A percentile compares a stretch with the other conserved stretches of the same genome.
Evolutionary conservation across 2,329 filamentous ascomycete genomes (phyloP).

Genomic region (Trichoderma sp.): DNA sequence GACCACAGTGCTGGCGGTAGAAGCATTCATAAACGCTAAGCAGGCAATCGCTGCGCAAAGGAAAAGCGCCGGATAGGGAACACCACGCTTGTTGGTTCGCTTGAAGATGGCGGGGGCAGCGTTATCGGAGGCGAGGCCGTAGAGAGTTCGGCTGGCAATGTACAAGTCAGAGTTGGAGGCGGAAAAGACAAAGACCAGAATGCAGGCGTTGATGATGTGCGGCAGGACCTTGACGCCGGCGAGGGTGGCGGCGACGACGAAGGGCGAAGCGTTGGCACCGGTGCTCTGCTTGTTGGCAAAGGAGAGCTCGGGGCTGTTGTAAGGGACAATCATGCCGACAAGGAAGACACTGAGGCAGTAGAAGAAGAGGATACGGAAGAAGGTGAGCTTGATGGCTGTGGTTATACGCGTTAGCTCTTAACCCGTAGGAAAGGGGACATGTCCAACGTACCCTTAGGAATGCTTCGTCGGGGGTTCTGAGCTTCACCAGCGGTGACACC

Average conservation of each 20-base stretch:
- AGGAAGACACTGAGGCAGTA: conserved; percentile 72
- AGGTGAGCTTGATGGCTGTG: conserved; percentile 70
- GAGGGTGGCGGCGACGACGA: conserved; percentile 68
- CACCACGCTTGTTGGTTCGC: conserved; percentile 66
- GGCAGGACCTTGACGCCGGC: conserved; percentile 62
- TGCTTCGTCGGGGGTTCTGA: conserved; percentile 72
- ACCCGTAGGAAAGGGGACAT: not conserved
- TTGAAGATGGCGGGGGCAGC: conserved; percentile 71
- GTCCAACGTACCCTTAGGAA: conserved; percentile 51
- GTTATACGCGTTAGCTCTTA: not conserved
- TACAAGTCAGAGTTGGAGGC: conserved; percentile 77
- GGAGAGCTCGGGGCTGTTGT: conserved; percentile 58
- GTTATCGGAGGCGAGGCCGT: conserved; percentile 68
- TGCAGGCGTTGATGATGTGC: conserved; percentile 69
- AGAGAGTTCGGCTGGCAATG: conserved; percentile 69
- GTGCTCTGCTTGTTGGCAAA: conserved; percentile 49
- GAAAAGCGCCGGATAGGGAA: conserved; percentile 64
- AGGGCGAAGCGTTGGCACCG: conserved; percentile 57
- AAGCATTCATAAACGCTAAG: conserved; percentile 66
- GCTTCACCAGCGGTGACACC: conserved; percentile 77
- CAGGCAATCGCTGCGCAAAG: conserved; percentile 61
- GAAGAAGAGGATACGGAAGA: conserved; percentile 79
- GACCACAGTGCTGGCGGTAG: conserved; percentile 51
- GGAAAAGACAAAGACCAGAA: conserved; percentile 72
- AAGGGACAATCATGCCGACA: conserved; percentile 74